Base-by-base conservation (phyloP, 2,329 filamentous ascomycete genomes). In the Aspergillus ibericus region DNA sequence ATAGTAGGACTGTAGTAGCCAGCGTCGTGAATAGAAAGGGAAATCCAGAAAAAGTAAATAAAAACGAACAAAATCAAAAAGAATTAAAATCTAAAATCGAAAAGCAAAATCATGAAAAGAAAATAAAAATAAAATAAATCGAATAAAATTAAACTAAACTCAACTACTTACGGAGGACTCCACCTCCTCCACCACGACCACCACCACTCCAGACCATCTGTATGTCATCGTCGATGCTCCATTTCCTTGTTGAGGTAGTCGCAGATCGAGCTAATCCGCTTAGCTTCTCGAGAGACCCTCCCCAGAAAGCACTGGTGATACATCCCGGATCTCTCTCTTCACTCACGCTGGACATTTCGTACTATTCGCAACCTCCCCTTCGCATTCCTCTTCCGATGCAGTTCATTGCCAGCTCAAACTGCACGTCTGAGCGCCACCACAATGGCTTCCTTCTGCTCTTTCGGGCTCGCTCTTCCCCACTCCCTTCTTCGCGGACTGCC, bases 231-330 rank as follows among this genome's bases (percentile, higher is more conserved):
- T 47, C 59, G 58, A 55, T 61, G 46, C 54, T 58, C 54, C 53
- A 48, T 64, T 68, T 63, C 65, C 67, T 29, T 51, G 57, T 68
- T 63, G 55, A 64, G 63, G 40, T 27, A 51, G 58, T 52, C 59
- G 61, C 62, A 65, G 66, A 53, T 53, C 51, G 50, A 53, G 36
- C 51, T 53, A 53, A 53, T 53, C 51, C 51, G 29, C 44, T 53
- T 53, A 40, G 36, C 36, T 40, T 42, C 38, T 42, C 18, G 16
- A 20, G 18, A 18, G 16, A 13, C 38, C 38, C 38, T 12, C 29
- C 29, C 29, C 29, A 42, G 38, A 42, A 42, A 12, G 38, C 38
- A 42, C 38, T 42, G 57, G 48, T 70, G 64, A 70, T 65, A 66
- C 63, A 67, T 68, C 66, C 20, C 22, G 22, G 22, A 47, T 47